These are phyloP conservation scores for Plantago major DNA, from an alignment of 257 asterid species.

Conservation along the genomic window DNA sequence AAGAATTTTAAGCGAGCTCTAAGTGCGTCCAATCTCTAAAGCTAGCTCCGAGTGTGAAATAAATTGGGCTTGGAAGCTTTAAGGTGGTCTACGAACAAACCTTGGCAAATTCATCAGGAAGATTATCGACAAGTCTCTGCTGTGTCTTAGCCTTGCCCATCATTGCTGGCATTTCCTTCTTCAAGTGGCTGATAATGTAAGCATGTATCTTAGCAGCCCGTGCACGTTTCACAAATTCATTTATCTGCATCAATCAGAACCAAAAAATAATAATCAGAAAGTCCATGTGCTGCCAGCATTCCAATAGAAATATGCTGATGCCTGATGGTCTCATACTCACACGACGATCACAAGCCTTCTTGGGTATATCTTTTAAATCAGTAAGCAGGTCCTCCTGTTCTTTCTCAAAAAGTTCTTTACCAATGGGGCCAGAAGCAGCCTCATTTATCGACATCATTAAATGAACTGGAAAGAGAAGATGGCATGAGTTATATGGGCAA, in stretches of 20 bases:
- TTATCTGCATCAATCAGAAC: constrained; percentile 39
- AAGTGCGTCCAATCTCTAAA: too few relatives aligned
- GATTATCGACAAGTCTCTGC: constrained; percentile 61
- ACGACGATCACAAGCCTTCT: constrained; percentile 77
- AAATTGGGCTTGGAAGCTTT: too few relatives aligned
- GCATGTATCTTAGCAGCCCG: constrained; percentile 84
- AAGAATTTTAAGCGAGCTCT: too few relatives aligned
- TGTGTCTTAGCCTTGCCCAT: constrained; percentile 76
- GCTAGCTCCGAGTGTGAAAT: too few relatives aligned
- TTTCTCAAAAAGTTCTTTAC: constrained; percentile 64
- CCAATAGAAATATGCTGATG: background rate
- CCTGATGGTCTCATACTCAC: constrained; percentile 33
- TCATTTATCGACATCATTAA: constrained; percentile 61
- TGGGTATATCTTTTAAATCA: constrained; percentile 71
- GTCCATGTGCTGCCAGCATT: too few relatives aligned
- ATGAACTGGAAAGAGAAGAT: constrained; percentile 39
- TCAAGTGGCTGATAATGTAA: constrained; percentile 61
- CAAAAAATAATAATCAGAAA: background rate
- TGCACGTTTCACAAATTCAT: constrained; percentile 78
- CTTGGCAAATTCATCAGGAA: constrained; percentile 58
- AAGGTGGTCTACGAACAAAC: constrained; percentile 18
- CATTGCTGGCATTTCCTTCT: constrained; percentile 76
- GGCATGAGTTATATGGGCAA: background rate
- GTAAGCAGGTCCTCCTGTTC: constrained; percentile 70
- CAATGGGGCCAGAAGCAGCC: constrained; percentile 60